Percentiles rank a stretch among this genome's conserved stretches.
phyloP scores from a whole-genome alignment of 495 filamentous ascomycete genomes.

The Hyaloscypha hepaticicola region DNA sequence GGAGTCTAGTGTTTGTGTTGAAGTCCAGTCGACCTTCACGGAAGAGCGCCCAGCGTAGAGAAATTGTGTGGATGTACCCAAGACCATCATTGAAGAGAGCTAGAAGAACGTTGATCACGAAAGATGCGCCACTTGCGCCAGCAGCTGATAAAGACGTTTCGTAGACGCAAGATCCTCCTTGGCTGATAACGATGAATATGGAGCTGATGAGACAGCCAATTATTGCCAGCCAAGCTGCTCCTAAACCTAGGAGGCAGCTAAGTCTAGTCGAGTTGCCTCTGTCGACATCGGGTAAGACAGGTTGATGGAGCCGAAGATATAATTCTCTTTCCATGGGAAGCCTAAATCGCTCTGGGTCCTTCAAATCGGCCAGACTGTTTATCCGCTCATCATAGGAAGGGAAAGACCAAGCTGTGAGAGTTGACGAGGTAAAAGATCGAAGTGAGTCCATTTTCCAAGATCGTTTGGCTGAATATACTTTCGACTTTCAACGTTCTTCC shows the following conservation, averaged over 20 bases:
- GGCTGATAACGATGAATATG: background rate
- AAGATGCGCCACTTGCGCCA: background rate
- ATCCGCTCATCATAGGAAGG: background rate
- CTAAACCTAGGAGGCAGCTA: background rate
- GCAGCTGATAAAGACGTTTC: background rate
- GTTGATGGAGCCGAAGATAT: background rate
- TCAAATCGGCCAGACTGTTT: background rate
- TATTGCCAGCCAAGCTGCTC: background rate
- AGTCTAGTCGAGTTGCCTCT: background rate
- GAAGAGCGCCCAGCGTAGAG: conserved; percentile 11
- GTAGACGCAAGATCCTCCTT: background rate
- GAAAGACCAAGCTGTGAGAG: background rate
- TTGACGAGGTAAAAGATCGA: background rate
- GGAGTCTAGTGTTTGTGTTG: conserved; percentile 6
- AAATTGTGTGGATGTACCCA: conserved; percentile 9
- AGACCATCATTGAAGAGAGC: background rate
- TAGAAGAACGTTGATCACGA: conserved; percentile 8
- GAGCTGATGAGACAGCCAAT: background rate
- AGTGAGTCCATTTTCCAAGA: background rate
- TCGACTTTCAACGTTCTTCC: background rate
- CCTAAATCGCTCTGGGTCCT: background rate
- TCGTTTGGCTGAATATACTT: background rate
- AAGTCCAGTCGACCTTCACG: background rate
- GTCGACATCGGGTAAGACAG: background rate
- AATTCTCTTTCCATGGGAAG: background rate